These are phyloP conservation scores for Viola odorata DNA, from an alignment of 345 rosid species.

Conservation along the genomic window DNA sequence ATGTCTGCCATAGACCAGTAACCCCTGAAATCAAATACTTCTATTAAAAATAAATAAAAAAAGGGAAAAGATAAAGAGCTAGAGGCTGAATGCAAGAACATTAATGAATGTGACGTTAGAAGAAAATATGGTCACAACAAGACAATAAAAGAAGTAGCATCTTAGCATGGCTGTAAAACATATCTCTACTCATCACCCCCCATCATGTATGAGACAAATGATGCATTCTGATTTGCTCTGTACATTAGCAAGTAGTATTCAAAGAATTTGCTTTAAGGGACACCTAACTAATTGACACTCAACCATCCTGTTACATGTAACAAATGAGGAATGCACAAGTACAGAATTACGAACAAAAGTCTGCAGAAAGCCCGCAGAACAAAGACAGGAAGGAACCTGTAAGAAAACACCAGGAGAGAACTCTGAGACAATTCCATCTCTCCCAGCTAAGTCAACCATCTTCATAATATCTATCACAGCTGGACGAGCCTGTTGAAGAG, in stretches of 20 bases:
- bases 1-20: conserved; percentile 86
- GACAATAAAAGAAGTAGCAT: too few species aligned
- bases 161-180: too few species aligned
- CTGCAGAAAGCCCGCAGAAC: neutral
- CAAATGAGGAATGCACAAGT: too few species aligned
- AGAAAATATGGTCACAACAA: too few species aligned
- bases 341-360: too few species aligned
- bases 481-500: conserved; percentile 62
- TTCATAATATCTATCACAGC: conserved; percentile 55
- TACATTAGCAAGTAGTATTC: too few species aligned
- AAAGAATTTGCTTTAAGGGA: too few species aligned
- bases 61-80: conserved; percentile 2
- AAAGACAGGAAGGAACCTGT: conserved; percentile 50
- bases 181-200: too few species aligned
- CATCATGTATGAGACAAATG: too few species aligned
- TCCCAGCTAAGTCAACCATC: conserved; percentile 66
- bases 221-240: too few species aligned
- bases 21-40: conserved; percentile 51
- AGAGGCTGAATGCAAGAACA: neutral
- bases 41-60: conserved; percentile 13
- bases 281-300: too few species aligned
- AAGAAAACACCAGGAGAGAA: conserved; percentile 81
- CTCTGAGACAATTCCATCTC: conserved; percentile 68
- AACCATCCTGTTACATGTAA: too few species aligned
- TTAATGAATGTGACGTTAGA: neutral